phyloP scores from a whole-genome alignment of 345 rosid species.

The sweet orange (Citrus sinensis) region DVS_A1.0 CM039167.1:24541501-24542000 shows the following conservation, averaged over 20 bases:
- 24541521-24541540: neutral
- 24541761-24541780: conserved; percentile 54
- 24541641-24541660: conserved; percentile 5
- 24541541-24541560: neutral
- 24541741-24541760: conserved; percentile 92
- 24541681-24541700: conserved; percentile 73
- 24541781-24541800: conserved; percentile 69
- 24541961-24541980: conserved; percentile 87
- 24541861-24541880: conserved; percentile 99
- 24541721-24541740: conserved; percentile 76
- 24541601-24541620: neutral
- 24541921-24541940: conserved; percentile 89
- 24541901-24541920: conserved; percentile 91
- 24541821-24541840: conserved; percentile 79
- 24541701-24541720: conserved; percentile 78
- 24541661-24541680: conserved; percentile 2
- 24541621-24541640: neutral
- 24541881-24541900: conserved; percentile 84
- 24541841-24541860: conserved; percentile 87
- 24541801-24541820: conserved; percentile 96
- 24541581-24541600: neutral
- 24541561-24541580: neutral
- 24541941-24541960: conserved; percentile 97
- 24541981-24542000: conserved; percentile 96
- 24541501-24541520: neutral